Evolutionary conservation across 257 asterid species (phyloP).

Genomic region (Linaria vulgaris): DNA sequence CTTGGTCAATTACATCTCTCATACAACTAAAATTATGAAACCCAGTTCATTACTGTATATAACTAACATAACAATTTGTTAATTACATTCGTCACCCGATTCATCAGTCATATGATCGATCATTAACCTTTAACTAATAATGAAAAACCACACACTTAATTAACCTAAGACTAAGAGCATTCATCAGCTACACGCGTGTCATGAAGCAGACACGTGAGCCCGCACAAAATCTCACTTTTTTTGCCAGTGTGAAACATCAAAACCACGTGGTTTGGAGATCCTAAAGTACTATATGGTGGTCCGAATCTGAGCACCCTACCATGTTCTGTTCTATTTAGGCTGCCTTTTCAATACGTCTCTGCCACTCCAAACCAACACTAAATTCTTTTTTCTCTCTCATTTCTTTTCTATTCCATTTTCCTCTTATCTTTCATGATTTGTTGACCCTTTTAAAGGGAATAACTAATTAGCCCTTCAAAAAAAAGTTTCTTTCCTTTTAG

Average conservation of each 20-base stretch:
- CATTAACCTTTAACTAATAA: too few species aligned
- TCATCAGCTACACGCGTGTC: slow-evolving; percentile 21
- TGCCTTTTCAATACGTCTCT: background rate
- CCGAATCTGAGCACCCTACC: background rate
- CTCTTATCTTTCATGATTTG: background rate
- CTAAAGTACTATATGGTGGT: background rate
- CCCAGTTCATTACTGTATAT: too few species aligned
- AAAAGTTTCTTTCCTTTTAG: too few species aligned
- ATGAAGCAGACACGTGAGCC: slow-evolving; percentile 7
- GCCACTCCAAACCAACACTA: background rate
- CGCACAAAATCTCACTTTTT: slow-evolving; percentile 14
- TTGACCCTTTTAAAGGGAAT: background rate
- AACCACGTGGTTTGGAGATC: slow-evolving; percentile 28
- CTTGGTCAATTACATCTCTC: too few species aligned
- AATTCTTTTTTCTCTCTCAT: background rate
- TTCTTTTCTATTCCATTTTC: background rate
- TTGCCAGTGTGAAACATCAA: slow-evolving; percentile 5
- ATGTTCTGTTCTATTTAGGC: slow-evolving; percentile 7
- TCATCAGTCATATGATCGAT: background rate
- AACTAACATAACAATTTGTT: too few species aligned
- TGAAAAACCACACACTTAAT: too few species aligned
- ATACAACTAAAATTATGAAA: too few species aligned
- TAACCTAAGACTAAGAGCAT: background rate
- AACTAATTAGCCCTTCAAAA: background rate
- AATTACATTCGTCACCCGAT: too few species aligned